Evolutionary conservation across 2,329 filamentous ascomycete genomes (phyloP), one percentile per base, ranked within the genome.

Genomic region (Calycina herbarum): DNA sequence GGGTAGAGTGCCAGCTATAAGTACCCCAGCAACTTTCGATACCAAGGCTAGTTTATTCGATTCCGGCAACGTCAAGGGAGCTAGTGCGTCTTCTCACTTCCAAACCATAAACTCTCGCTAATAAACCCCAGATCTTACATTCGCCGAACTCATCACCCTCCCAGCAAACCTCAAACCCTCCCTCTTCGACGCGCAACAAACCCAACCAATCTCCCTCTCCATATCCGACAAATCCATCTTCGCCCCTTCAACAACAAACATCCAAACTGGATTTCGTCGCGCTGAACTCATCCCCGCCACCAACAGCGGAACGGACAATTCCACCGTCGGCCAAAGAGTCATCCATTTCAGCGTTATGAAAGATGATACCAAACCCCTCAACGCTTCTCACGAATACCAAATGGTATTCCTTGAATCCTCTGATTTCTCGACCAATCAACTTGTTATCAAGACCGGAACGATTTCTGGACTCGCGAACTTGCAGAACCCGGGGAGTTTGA

Each of bases 381-480:
- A 89, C 77, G 76, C 83, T 63, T 83, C 82, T 7, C 86, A 89
- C 74, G 85, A 88, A 77, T 89, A 88, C 76, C 79, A 86, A 73
- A 80, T 86, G 57, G 78, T 81, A 45, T 85, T 82, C 74, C 78
- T 82, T 33, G 82, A 84, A 74, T 79, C 76, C 69, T 75, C 71
- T 61, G 78, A 81, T 68, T 84, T 77, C 74, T 80, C 78, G 68
- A 80, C 79, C 64, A 83, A 85, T 75, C 82, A 85, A 75, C 74
- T 85, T 66, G 82, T 80, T 29, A 80, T 88, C 67, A 84, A 87
- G 77, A 81, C 82, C 5, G 86, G 86, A 38, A 80, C 81, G 10
- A 76, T 87, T 62, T 79, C 85, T 7, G 81, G 78, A 13, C 27
- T 63, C 17, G 38, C 57, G 24, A 60, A 11, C 2, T 27, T 42